Evolutionary conservation across 2,329 filamentous ascomycete genomes (phyloP), one percentile per base, ranked within the genome.

Genomic region (Pseudocercospora fijiensis): DNA sequence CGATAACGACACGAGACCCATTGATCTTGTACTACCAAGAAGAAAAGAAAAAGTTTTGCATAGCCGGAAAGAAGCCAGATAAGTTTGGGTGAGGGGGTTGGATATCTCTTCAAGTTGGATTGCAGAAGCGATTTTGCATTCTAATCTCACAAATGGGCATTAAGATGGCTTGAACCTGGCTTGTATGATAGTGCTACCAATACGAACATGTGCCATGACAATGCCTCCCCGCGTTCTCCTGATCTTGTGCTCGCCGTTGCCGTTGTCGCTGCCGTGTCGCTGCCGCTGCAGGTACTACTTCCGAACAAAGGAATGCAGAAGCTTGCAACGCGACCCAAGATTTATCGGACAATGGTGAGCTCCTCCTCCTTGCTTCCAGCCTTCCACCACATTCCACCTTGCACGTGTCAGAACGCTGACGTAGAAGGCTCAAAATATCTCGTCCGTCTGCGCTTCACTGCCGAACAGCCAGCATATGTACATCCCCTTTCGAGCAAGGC

Each of bases 141-240:
- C 55, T 64, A 57, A 30, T 55, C 61, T 51, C 22, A 49, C 58
- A 33, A 26, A 41, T n/a, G 22, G 26, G 43, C 37, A 60, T 57
- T 37, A 37, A 37, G 33, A 37, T 4, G 33, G 33, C 33, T 37
- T 16, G 60, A 43, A 20, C 26, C 49, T 53, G 58, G 62, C 58
- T 57, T 64, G 62, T 64, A 64, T 60, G 58, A 64, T 64, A 64
- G 62, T 58, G 47, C 41, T 49, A 60, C 24, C 52, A 64, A 57
- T 52, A 61, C 55, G 49, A 30, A 60, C 52, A 53, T 61, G 62
- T 58, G 49, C 49, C 58, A 57, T 33, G 27, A 53, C 9, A 24
- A 47, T 47, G 30, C 30, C 27, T 26, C 41, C 57, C 45, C n/a
- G 2, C 43, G 4, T 58, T 24, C 13, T 60, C n/a, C 52, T 28